phyloP scores from a whole-genome alignment of 192 early-diverging fungal species.

The Chytriomyces sp. region DNA sequence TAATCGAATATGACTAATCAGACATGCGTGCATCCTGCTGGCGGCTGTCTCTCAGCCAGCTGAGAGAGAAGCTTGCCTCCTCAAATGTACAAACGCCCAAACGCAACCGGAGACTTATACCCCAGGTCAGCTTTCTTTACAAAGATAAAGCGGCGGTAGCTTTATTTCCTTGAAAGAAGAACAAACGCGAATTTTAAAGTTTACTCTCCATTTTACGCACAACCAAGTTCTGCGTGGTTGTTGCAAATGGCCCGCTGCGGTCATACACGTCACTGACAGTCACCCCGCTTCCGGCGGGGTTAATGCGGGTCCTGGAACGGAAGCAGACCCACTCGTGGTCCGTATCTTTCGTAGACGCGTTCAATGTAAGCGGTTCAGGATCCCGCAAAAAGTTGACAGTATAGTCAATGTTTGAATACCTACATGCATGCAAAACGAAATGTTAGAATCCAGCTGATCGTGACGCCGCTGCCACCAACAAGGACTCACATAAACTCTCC shows the following conservation, averaged over 20 bases:
- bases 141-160: too few relatives aligned
- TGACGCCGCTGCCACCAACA: too few relatives aligned
- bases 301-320: neutral
- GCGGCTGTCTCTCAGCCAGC: too few relatives aligned
- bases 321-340: neutral
- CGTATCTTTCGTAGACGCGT: neutral
- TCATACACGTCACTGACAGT: neutral
- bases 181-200: too few relatives aligned
- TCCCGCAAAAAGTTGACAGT: constrained; percentile 4
- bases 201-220: neutral
- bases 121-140: too few relatives aligned
- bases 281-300: neutral
- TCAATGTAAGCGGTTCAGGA: neutral
- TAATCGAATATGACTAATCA: too few relatives aligned
- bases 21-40: too few relatives aligned
- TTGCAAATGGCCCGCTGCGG: neutral
- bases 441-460: too few relatives aligned
- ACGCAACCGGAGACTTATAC: too few relatives aligned
- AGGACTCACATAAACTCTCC: constrained; percentile 1
- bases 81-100: too few relatives aligned
- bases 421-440: neutral
- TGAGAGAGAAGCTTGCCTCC: too few relatives aligned
- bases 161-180: too few relatives aligned
- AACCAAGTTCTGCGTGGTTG: neutral
- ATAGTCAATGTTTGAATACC: neutral